Evolutionary conservation across 306 rosid species (phyloP), one percentile per base, ranked within the genome.

Genomic region (Purshia tridentata): DNA sequence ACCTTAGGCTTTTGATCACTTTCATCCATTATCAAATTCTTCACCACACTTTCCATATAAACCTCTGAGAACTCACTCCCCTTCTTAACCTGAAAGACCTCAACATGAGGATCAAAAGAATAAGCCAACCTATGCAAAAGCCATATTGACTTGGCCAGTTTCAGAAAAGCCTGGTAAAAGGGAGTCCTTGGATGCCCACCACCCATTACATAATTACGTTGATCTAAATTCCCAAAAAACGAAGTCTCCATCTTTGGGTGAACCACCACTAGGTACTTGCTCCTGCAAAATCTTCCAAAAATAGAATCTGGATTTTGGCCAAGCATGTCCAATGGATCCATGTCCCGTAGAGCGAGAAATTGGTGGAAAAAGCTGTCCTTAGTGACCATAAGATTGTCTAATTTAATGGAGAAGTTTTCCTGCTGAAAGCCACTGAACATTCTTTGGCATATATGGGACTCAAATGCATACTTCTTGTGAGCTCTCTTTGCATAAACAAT

Each of bases 101-200:
- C 91, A 37, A 86, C 97, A 74, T 60, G 83, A 39, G 97, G 93
- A 77, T 92, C 98, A 44, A 88, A 92, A 8, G 98, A 91, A 69
- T 84, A 80, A 13, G 98, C 99, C 77, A 95, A 60, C 81, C 90
- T 86, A 74, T 95, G 99, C 79, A 95, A 79, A 76, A 95, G 99
- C 99, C 99, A 95, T 65, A 90, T 88, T 65, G 96, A 74, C 81
- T 95, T 92, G 4, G 97, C 89, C 67, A 95, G 86, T 83, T 95
- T 95, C 49, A 95, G 87, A 76, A 91, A 95, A 53, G 95, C 98
- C 77, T 90, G 98, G 88, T 95, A 95, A 79, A 95, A 95, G 0
- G 98, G 96, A 20, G 99, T 95, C 80, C 99, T 90, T 16, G 99
- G 99, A 82, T 95, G 98, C 67, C 97, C 99, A 13, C 99, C 98